Conservation (phyloP, 192 early-diverging fungal genomes). For the Coemansia guatemalensis region DNA sequence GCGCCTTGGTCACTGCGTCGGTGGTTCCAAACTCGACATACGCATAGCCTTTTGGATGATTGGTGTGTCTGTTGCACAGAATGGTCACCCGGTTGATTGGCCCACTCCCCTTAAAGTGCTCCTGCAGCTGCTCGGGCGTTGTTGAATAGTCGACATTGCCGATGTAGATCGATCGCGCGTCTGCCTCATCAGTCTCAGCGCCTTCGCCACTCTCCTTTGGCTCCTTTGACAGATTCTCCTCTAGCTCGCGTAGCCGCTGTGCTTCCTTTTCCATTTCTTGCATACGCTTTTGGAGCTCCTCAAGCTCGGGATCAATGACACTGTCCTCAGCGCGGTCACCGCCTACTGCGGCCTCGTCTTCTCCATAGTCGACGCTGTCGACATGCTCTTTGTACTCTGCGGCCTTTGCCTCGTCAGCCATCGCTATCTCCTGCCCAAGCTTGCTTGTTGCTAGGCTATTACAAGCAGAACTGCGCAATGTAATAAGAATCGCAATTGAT, state of each 20-base stretch:
- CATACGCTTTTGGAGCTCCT: conserved; percentile 46
- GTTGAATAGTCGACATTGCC: conserved; percentile 95
- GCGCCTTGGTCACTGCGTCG: conserved; percentile 74
- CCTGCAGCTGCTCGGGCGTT: conserved; percentile 93
- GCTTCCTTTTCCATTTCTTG: conserved; percentile 53
- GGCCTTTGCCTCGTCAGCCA: conserved; percentile 5
- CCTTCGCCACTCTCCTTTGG: conserved; percentile 14
- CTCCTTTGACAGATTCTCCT: conserved; percentile 45
- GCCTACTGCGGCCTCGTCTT: conserved; percentile 2
- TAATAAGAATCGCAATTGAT: background rate
- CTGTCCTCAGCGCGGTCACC: conserved; percentile 15
- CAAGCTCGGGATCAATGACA: conserved; percentile 40
- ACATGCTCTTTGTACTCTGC: conserved; percentile 14
- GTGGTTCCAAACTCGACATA: conserved; percentile 96
- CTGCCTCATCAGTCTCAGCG: conserved; percentile 56
- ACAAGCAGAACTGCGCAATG: background rate
- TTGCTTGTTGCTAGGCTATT: background rate
- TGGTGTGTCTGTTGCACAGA: conserved; percentile 90
- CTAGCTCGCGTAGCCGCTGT: conserved; percentile 48
- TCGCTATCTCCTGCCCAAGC: background rate
- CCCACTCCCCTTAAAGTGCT: conserved; percentile 93
- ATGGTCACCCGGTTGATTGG: conserved; percentile 97
- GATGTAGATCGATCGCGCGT: conserved; percentile 88
- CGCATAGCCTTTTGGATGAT: conserved; percentile 88
- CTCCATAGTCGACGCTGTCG: conserved; percentile 25